Evolutionary conservation across 495 filamentous ascomycete genomes (phyloP).

Genomic region (Hyaloscypha variabilis): DNA sequence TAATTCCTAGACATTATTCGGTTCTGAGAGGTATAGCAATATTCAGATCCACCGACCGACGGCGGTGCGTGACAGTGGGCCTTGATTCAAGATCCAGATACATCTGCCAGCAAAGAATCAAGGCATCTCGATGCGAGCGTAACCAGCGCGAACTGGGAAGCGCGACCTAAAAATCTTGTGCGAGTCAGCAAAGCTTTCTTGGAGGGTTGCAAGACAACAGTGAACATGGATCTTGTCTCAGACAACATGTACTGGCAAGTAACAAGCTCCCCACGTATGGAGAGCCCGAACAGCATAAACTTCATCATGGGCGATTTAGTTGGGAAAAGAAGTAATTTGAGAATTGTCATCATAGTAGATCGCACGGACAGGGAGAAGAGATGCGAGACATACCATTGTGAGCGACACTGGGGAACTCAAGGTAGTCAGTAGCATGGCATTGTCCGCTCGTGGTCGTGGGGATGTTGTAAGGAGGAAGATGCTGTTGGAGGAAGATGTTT

Average conservation of each 20-base stretch:
- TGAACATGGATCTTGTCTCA: slow-evolving; percentile 49
- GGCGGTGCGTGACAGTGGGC: background rate
- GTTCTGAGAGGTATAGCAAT: background rate
- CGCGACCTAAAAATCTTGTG: slow-evolving; percentile 31
- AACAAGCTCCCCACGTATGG: slow-evolving; percentile 74
- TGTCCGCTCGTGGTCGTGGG: background rate
- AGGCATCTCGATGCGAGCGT: background rate
- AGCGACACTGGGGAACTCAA: slow-evolving; percentile 1
- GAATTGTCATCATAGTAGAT: slow-evolving; percentile 80
- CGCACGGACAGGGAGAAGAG: slow-evolving; percentile 23
- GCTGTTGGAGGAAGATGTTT: background rate
- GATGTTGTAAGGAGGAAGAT: background rate
- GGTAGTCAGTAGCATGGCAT: background rate
- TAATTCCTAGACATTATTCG: background rate
- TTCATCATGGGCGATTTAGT: slow-evolving; percentile 95
- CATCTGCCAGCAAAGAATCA: background rate
- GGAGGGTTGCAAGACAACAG: slow-evolving; percentile 7
- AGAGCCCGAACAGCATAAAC: slow-evolving; percentile 64
- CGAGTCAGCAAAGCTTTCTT: slow-evolving; percentile 19
- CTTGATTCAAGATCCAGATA: background rate
- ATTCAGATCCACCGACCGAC: background rate
- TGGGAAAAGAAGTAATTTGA: slow-evolving; percentile 85
- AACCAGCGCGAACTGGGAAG: background rate
- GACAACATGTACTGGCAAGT: slow-evolving; percentile 98
- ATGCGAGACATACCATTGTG: slow-evolving; percentile 19